Conservation (phyloP, 2,329 filamentous ascomycete genomes). For the Xylariaceae sp. region DNA sequence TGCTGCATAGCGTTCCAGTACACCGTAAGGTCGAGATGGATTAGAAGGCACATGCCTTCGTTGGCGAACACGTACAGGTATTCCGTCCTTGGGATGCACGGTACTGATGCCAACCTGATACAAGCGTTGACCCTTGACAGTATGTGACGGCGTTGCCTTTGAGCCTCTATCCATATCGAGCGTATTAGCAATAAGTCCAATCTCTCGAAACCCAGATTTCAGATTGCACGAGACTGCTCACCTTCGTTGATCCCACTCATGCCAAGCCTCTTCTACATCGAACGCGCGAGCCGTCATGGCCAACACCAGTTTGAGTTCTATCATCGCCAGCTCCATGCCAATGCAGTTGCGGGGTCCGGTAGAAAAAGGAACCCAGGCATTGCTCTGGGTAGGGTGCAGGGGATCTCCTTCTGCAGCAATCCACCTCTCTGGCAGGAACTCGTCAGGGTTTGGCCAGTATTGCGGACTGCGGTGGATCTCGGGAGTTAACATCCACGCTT, state of each 20-base stretch:
- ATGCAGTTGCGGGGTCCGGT: slow-evolving; percentile 53
- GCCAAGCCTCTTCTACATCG: slow-evolving; percentile 45
- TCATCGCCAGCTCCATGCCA: slow-evolving; percentile 53
- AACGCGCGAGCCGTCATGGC: slow-evolving; percentile 47
- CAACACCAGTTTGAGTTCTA: slow-evolving; percentile 48
- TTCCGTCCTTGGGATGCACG: slow-evolving; percentile 37
- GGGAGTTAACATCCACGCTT: slow-evolving; percentile 19
- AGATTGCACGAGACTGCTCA: slow-evolving; percentile 1
- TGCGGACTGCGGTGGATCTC: slow-evolving; percentile 21
- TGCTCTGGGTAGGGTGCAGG: slow-evolving; percentile 22
- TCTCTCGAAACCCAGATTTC: not conserved
- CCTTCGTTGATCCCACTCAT: slow-evolving; percentile 33
- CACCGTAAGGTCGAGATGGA: too few species aligned
- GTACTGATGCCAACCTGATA: slow-evolving; percentile 29
- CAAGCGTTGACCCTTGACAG: slow-evolving; percentile 31
- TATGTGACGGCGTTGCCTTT: slow-evolving; percentile 24
- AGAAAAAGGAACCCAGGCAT: slow-evolving; percentile 52
- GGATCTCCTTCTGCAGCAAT: slow-evolving; percentile 21
- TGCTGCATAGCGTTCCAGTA: too few species aligned
- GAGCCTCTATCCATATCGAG: slow-evolving; percentile 11
- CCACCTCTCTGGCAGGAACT: slow-evolving; percentile 36
- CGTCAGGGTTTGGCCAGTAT: slow-evolving; percentile 28
- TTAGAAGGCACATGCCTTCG: slow-evolving; percentile 13
- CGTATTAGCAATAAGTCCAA: not conserved
- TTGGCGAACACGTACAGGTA: slow-evolving; percentile 37